A percentile compares a stretch with the other conserved stretches of the same genome.
These are phyloP conservation scores for Helenozyma baotianmanensis DNA, from an alignment of 805 yeast genomes.

Conservation along the genomic window DNA sequence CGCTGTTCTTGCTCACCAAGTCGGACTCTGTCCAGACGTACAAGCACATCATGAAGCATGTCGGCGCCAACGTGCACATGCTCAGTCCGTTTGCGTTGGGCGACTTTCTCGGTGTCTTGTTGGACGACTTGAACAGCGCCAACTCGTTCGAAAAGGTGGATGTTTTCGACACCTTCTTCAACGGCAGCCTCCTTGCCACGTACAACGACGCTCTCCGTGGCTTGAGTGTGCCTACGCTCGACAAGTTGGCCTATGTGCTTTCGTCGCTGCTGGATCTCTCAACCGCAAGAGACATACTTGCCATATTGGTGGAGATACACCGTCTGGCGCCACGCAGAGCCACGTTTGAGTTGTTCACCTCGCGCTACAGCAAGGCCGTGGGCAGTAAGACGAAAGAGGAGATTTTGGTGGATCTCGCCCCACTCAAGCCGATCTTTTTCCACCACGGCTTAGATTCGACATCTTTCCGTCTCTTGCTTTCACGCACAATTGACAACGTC, in stretches of 20 bases:
- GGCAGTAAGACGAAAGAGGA: conserved; percentile 4
- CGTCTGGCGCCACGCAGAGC: conserved; percentile 19
- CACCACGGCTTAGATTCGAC: conserved; percentile 17
- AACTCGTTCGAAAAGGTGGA: conserved; percentile 10
- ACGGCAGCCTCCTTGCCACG: conserved; percentile 6
- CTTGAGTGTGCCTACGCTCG: conserved; percentile 18
- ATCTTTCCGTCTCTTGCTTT: conserved; percentile 19
- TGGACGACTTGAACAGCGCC: conserved; percentile 12
- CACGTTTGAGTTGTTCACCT: conserved; percentile 19
- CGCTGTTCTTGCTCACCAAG: conserved; percentile 12
- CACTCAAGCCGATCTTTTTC: conserved; percentile 26
- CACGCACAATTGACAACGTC: conserved; percentile 16
- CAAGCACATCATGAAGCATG: conserved; percentile 8
- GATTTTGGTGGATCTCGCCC: conserved; percentile 18
- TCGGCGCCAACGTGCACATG: conserved; percentile 8
- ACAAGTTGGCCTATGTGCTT: conserved; percentile 21
- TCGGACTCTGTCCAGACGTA: conserved; percentile 13
- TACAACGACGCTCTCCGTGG: conserved; percentile 12
- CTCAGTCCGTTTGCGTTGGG: conserved; percentile 10
- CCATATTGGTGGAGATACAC: conserved; percentile 9
- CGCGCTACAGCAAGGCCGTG: conserved; percentile 11
- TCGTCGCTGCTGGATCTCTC: conserved; percentile 14
- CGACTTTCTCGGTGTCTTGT: conserved; percentile 11
- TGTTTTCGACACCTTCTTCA: conserved; percentile 6
- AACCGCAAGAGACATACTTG: conserved; percentile 9